These are phyloP conservation scores for Apiospora pterosperma DNA, from an alignment of 2,329 filamentous ascomycete genomes.

Conservation along the genomic window DNA sequence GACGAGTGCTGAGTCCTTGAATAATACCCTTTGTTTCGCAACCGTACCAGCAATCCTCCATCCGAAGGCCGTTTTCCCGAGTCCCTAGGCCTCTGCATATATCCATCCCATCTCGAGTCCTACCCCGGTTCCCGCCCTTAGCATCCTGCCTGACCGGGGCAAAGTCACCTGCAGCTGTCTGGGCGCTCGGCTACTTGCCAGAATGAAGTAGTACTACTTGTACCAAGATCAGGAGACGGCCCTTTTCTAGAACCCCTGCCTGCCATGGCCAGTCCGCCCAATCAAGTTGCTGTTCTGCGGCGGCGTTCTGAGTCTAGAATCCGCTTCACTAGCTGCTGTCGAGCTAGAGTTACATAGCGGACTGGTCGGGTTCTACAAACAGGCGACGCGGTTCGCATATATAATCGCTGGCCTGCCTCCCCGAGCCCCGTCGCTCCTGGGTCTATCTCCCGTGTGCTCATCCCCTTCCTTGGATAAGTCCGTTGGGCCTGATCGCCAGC, in stretches of 20 bases:
- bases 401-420: background rate
- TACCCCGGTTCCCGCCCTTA: background rate
- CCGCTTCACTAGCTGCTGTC: background rate
- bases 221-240: background rate
- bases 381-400: background rate
- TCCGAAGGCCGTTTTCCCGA: background rate
- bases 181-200: background rate
- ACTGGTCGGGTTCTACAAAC: background rate
- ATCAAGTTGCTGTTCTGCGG: background rate
- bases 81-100: background rate
- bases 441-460: background rate
- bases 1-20: background rate
- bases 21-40: background rate
- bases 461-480: background rate
- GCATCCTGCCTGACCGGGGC: background rate
- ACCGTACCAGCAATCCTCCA: background rate
- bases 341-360: background rate
- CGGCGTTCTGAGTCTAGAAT: constrained; percentile 1
- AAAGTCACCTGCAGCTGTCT: background rate
- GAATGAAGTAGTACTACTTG: background rate
- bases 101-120: background rate
- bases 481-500: background rate
- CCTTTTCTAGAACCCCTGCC: constrained; percentile 3
- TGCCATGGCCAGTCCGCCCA: background rate
- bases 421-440: background rate